Percentiles rank a stretch among this genome's conserved stretches.
phyloP scores from a whole-genome alignment of 805 yeast genomes.

The Cyberlindnera galapagoensis region DNA sequence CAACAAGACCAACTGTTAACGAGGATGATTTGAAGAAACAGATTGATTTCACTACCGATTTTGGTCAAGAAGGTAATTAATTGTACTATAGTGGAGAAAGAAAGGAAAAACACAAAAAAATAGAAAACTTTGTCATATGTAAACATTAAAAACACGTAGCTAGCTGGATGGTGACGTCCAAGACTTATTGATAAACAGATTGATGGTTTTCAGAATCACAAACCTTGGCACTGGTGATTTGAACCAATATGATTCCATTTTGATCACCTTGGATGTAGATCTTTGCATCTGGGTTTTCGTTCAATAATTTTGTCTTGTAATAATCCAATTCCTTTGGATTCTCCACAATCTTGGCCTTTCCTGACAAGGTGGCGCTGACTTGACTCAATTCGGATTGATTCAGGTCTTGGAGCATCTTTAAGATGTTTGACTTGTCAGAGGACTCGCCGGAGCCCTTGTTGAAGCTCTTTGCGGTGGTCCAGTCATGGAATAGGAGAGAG shows the following conservation, averaged over 20 bases:
- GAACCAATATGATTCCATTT: conserved; percentile 59
- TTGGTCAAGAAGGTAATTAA: conserved; percentile 94
- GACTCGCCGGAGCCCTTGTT: conserved; percentile 24
- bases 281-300: conserved; percentile 62
- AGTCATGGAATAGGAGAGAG: conserved; percentile 82
- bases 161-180: no score
- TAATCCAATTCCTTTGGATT: conserved; percentile 45
- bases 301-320: conserved; percentile 55
- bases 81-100: no score
- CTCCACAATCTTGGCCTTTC: conserved; percentile 54
- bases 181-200: conserved; percentile 25
- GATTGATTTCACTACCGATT: conserved; percentile 84
- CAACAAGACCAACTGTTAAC: conserved; percentile 93
- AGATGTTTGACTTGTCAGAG: conserved; percentile 33
- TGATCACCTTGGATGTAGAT: conserved; percentile 60
- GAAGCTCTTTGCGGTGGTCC: conserved; percentile 61
- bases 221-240: conserved; percentile 62
- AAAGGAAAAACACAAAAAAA: no score
- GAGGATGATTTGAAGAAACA: conserved; percentile 76
- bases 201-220: conserved; percentile 70
- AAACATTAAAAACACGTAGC: no score
- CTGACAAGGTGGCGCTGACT: conserved; percentile 76
- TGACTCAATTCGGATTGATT: conserved; percentile 77
- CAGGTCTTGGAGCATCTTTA: conserved; percentile 62
- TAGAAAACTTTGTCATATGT: no score